Percentiles rank a stretch among this genome's conserved stretches.
Evolutionary conservation across 2,329 filamentous ascomycete species (phyloP).

Genomic region (Colletotrichum abscissum): DNA sequence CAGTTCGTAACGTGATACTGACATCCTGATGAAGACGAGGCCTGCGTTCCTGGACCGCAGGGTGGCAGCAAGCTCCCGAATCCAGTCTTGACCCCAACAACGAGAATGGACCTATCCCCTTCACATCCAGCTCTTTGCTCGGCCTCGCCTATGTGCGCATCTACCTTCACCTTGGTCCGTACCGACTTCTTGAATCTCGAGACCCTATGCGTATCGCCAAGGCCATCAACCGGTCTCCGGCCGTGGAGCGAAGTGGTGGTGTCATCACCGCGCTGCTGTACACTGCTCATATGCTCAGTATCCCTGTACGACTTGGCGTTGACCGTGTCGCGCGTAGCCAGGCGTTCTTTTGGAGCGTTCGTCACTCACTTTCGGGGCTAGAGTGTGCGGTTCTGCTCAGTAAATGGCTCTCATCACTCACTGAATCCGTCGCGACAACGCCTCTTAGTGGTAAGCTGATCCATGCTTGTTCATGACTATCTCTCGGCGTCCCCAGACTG

Average conservation of each 20-base stretch:
- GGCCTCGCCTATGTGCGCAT: constrained; percentile 59
- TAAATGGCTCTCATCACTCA: constrained; percentile 56
- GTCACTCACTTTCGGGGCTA: constrained; percentile 65
- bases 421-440: constrained; percentile 31
- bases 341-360: constrained; percentile 67
- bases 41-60: constrained; percentile 50
- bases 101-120: constrained; percentile 52
- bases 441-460: constrained; percentile 43
- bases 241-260: constrained; percentile 59
- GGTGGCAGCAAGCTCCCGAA: constrained; percentile 52
- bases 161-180: constrained; percentile 56
- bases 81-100: constrained; percentile 53
- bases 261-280: constrained; percentile 62
- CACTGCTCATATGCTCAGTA: constrained; percentile 64
- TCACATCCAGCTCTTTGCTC: constrained; percentile 58
- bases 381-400: constrained; percentile 66
- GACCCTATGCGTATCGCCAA: constrained; percentile 53
- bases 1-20: background rate
- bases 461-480: no score
- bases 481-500: background rate
- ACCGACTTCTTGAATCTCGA: constrained; percentile 55
- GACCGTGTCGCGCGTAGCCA: constrained; percentile 65
- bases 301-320: constrained; percentile 65
- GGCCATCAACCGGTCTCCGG: constrained; percentile 49
- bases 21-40: constrained; percentile 41